Evolutionary conservation across 768 basidiomycete genomes (phyloP).

Genomic region (Tricholoma sp.): DNA sequence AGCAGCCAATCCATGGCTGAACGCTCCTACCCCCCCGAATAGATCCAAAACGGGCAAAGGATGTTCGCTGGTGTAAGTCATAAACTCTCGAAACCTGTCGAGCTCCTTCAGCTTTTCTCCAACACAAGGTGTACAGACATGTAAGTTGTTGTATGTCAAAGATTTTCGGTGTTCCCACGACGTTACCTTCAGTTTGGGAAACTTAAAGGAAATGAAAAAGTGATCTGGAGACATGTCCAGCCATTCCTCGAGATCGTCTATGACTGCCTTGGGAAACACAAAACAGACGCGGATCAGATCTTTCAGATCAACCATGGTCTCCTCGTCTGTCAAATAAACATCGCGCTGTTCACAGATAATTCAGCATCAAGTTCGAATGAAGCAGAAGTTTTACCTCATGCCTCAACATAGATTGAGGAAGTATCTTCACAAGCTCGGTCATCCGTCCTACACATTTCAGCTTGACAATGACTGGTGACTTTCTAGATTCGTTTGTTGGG

Average conservation of each 20-base stretch:
- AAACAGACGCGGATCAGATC: constrained; percentile 45
- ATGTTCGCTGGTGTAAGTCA: constrained; percentile 16
- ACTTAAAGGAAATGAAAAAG: constrained; percentile 52
- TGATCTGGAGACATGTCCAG: constrained; percentile 47
- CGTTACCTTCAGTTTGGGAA: constrained; percentile 34
- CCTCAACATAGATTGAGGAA: constrained; percentile 35
- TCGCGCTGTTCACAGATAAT: constrained; percentile 41
- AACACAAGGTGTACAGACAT: constrained; percentile 45
- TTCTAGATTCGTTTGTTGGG: constrained; percentile 11
- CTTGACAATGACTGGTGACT: constrained; percentile 19
- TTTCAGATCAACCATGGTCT: constrained; percentile 23
- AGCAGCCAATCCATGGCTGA: constrained; percentile 53
- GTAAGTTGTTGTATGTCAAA: constrained; percentile 30
- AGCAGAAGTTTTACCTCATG: constrained; percentile 42
- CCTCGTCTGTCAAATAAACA: constrained; percentile 53
- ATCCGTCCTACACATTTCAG: constrained; percentile 50
- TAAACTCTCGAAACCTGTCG: constrained; percentile 29
- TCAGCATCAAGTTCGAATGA: background rate
- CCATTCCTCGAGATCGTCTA: constrained; percentile 37
- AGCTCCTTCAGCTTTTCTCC: constrained; percentile 24
- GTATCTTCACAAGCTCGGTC: constrained; percentile 27
- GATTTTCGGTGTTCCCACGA: constrained; percentile 32
- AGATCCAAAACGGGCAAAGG: constrained; percentile 36
- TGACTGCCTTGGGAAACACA: constrained; percentile 33
- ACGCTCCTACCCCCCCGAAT: constrained; percentile 56